Evolutionary conservation across 306 rosid species (phyloP), one percentile per base, ranked within the genome.

Genomic region (Oemleria cerasiformis): DNA sequence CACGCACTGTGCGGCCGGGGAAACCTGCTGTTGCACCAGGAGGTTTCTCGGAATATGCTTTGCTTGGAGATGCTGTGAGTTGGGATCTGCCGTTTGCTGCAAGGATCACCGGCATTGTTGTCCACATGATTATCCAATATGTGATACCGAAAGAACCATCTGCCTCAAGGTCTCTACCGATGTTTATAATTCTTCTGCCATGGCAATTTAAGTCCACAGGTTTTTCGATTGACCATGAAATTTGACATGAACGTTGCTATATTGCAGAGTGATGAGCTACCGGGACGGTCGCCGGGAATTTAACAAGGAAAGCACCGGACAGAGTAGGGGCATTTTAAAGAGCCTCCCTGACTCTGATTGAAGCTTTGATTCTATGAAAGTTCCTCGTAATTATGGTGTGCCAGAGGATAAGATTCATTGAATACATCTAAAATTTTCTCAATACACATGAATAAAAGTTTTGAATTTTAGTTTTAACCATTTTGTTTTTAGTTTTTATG

Each of bases 11-110:
- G 80, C 74, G 59, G 73, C 45, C 69, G 97, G 96, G 56, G 94
- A 83, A 74, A 93, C 97, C 36, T 93, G 97, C 76, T 93, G 98
- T 42, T 93, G 98, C 72, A 79, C 86, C 2, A 63, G 8, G 84
- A 69, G 55, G 63, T 4, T 93, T 68, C 25, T 91, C 6, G 96
- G 98, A 65, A 62, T 90, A 71, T 93, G 98, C 77, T 57, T 93
- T 50, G 80, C 87, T 10, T 90, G 96, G 94, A 90, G 87, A 74
- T 88, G 92, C 74, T 88, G 92, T 44, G 86, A 78, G 38, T 9
- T 83, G 55, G 60, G 25, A 64, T 83, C 96, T 71, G 98, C 92
- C 0, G 84, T 90, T 9, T 88, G 98, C 71, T 93, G 98, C 72
- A 83, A 87, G 76, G 97, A 93, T 70, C 69, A 66, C 23, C 78